Evolutionary conservation across 805 yeast genomes (phyloP).

Genomic region (Candida dajiaensis): DNA sequence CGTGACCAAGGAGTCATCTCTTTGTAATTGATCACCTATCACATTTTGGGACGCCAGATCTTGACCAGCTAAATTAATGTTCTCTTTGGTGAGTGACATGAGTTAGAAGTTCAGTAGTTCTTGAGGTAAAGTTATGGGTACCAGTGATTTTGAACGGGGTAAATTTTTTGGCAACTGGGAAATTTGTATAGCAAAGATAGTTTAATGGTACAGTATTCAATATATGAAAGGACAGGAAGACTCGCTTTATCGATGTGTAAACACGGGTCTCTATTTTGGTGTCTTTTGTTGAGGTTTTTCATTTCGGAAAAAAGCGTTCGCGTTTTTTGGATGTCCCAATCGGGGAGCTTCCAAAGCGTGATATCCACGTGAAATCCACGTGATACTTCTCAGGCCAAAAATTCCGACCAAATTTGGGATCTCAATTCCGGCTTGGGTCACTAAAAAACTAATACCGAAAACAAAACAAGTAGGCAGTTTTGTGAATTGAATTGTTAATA

Average conservation of each 20-base stretch:
- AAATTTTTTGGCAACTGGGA: not conserved
- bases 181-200: not conserved
- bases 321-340: not conserved
- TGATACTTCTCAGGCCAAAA: not conserved
- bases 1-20: constrained; percentile 4
- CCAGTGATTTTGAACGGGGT: not conserved
- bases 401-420: not conserved
- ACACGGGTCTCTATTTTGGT: not conserved
- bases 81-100: not conserved
- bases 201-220: not conserved
- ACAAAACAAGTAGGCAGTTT: not conserved
- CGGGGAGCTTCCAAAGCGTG: no score
- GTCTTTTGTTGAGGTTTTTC: not conserved
- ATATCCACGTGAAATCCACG: not conserved
- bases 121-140: not conserved
- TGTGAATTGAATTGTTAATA: no score
- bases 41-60: not conserved
- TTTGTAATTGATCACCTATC: not conserved
- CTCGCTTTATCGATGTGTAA: not conserved
- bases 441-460: not conserved
- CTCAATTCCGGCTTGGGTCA: no score
- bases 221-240: not conserved
- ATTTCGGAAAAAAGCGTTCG: not conserved
- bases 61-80: not conserved
- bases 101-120: not conserved